phyloP scores from a whole-genome alignment of 1,284 basidiomycete genomes.

The Leccinum fallax region DNA sequence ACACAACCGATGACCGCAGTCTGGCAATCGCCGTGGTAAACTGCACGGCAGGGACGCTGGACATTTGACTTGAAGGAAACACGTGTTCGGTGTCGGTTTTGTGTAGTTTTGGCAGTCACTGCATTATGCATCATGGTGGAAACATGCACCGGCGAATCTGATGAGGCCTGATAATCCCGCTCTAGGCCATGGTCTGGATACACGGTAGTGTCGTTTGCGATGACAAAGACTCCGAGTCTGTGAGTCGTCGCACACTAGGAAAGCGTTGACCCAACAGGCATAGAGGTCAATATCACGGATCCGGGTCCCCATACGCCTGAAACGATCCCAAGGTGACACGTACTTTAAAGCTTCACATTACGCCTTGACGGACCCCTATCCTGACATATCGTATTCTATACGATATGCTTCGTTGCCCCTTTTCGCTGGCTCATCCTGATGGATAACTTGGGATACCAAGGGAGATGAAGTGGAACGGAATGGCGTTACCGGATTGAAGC shows the following conservation, averaged over 20 bases:
- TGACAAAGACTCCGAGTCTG: not conserved
- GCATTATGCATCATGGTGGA: not conserved
- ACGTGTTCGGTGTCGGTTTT: conserved; percentile 13
- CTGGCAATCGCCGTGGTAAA: not conserved
- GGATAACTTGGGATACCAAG: conserved; percentile 1
- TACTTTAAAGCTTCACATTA: not conserved
- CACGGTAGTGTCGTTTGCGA: not conserved
- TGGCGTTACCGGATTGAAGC: conserved; percentile 1
- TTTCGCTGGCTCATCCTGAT: conserved; percentile 14
- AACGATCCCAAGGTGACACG: conserved; percentile 1
- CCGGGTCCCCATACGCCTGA: not conserved
- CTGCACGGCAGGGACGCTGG: not conserved
- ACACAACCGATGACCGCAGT: conserved; percentile 1
- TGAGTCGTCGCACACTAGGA: not conserved
- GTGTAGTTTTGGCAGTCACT: not conserved
- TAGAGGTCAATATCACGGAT: not conserved
- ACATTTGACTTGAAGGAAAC: not conserved
- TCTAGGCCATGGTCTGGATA: not conserved
- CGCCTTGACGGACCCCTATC: not conserved
- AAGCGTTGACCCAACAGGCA: not conserved
- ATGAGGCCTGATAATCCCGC: conserved; percentile 6
- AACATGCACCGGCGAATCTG: conserved; percentile 3
- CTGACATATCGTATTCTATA: not conserved
- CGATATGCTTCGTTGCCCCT: not conserved
- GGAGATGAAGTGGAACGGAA: not conserved